Conservation (phyloP, 2,329 filamentous ascomycete species). For the Penicillium paneum region DNA sequence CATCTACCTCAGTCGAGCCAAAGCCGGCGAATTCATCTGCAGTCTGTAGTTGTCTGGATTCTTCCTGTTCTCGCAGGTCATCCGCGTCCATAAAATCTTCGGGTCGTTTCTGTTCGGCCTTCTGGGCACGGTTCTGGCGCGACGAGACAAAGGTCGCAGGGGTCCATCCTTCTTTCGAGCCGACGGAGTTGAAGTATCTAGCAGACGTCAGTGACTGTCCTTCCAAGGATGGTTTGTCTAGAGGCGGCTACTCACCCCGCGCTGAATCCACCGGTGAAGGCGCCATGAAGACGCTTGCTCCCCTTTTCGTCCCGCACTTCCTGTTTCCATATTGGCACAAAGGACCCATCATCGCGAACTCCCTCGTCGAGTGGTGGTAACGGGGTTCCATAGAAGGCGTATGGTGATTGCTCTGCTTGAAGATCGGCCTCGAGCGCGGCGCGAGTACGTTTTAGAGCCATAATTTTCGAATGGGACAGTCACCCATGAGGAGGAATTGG, state of each 20-base stretch:
- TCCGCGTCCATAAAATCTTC: constrained; percentile 99
- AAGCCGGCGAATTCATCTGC: constrained; percentile 71
- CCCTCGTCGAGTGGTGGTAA: constrained; percentile 74
- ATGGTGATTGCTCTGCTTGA: constrained; percentile 66
- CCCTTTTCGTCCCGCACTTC: constrained; percentile 92
- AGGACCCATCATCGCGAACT: constrained; percentile 82
- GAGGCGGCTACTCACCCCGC: constrained; percentile 67
- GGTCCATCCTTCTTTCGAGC: constrained; percentile 97
- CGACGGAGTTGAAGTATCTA: constrained; percentile 96
- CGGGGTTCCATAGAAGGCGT: constrained; percentile 77
- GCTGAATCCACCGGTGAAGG: constrained; percentile 94
- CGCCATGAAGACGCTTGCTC: constrained; percentile 85
- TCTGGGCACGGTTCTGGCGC: constrained; percentile 66
- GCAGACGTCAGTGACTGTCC: constrained; percentile 15
- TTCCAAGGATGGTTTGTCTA: not conserved
- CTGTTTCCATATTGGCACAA: constrained; percentile 96
- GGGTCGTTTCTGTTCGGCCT: constrained; percentile 55
- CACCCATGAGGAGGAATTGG: not conserved
- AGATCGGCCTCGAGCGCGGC: constrained; percentile 74
- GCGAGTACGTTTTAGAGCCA: constrained; percentile 78
- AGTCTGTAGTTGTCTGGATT: constrained; percentile 71
- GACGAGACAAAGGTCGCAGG: constrained; percentile 91
- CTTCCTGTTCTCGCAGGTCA: constrained; percentile 81
- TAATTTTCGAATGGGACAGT: constrained; percentile 33
- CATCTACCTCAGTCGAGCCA: constrained; percentile 62